Evolutionary conservation across 352 stramenopile species (phyloP), one percentile per base, ranked within the genome.

Genomic region (Pythium biforme): DNA sequence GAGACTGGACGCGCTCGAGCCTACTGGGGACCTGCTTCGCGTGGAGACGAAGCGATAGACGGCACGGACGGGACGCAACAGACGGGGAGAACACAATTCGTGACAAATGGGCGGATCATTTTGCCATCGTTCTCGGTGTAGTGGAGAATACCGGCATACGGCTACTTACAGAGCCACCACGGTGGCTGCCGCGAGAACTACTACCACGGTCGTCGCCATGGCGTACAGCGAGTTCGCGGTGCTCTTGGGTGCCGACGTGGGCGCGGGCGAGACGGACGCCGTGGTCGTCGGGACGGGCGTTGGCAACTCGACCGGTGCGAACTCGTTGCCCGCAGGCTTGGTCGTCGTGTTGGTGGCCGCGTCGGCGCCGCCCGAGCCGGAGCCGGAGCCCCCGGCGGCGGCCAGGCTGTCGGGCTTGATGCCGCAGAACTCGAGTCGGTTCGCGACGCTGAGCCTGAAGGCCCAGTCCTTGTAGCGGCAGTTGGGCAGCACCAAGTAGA

Each of bases 1-100:
- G n/a, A n/a, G n/a, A n/a, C 64, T 91, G 48, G 85, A 95, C 50
- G 81, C 85, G 9, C 70, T 95, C 31, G 85, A 94, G 69, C 93
- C 92, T 70, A 79, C 85, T 4, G 80, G 87, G 45, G 85, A 95
- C 47, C 64, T 95, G 27, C 62, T 93, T 22, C 78, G 86, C 55
- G 80, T 89, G 48, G 76, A 88, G 45, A 76, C 80, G 68, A 80
- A 73, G 50, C 63, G 76, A 23, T 86, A 77, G 75, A 26, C 26
- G n/a, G 10, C 11, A 4, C 10, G 0, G n/a, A 10, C 9, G 26
- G n/a, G n/a, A n/a, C n/a, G n/a, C n/a, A 48, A 25, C n/a, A n/a
- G 26, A 25, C 0, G 26, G 41, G 41, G 11, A 48, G n/a, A n/a
- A n/a, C n/a, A n/a, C n/a, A n/a, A n/a, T n/a, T n/a, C n/a, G n/a